Evolutionary conservation across 106 monocot species (phyloP).

Genomic region (Allium cepa): DNA sequence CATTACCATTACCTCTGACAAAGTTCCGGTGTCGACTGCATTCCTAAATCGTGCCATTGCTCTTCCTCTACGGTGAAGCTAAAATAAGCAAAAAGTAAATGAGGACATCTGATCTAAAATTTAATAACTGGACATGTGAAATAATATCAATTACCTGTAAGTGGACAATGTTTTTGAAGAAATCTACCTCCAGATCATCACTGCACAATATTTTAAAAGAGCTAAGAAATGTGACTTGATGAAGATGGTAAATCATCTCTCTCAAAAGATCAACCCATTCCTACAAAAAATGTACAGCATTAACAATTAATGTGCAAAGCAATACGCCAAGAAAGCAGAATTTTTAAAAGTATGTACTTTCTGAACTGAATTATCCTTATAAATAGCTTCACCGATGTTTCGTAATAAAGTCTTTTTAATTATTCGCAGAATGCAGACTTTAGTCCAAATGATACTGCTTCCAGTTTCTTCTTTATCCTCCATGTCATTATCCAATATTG

Average conservation of each 20-base stretch:
- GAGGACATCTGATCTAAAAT: background rate
- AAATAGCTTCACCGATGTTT: conserved; percentile 72
- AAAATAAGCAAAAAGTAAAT: conserved; percentile 3
- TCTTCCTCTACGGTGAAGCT: conserved; percentile 66
- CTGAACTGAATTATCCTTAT: conserved; percentile 58
- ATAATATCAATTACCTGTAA: conserved; percentile 53
- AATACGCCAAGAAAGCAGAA: background rate
- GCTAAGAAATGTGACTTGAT: conserved; percentile 35
- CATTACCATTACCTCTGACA: conserved; percentile 58
- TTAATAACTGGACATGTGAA: background rate
- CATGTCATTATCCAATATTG: conserved; percentile 5
- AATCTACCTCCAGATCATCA: conserved; percentile 77
- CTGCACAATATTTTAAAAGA: conserved; percentile 49
- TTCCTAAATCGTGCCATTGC: conserved; percentile 72
- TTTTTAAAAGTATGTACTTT: conserved; percentile 26
- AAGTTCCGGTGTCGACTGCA: conserved; percentile 31
- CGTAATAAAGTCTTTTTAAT: conserved; percentile 43
- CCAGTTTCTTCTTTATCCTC: conserved; percentile 6
- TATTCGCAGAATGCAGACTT: conserved; percentile 36
- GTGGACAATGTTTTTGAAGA: conserved; percentile 88
- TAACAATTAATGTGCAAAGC: background rate
- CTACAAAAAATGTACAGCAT: conserved; percentile 23
- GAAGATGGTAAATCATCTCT: conserved; percentile 65
- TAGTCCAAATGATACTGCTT: conserved; percentile 29
- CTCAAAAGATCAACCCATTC: conserved; percentile 81